Base-by-base conservation (phyloP, 2,329 filamentous ascomycete species). In the Xylariales sp. region DNA sequence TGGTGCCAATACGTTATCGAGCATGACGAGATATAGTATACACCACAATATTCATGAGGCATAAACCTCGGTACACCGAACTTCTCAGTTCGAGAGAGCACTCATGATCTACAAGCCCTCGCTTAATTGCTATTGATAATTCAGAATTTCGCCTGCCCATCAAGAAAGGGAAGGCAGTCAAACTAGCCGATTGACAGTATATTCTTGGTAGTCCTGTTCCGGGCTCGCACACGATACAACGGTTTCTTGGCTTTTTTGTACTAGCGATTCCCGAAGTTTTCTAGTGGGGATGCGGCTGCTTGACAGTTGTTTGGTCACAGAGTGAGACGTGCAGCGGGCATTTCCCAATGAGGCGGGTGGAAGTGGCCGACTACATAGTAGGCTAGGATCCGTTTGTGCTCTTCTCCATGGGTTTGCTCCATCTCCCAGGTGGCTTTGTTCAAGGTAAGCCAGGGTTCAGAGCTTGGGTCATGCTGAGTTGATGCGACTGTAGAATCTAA, bases 21-120 rank as follows among this genome's bases (percentile, higher is more conserved):
- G 35, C 35, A 38, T 38, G 14, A 38, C 22, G 22, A 22, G 22
- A 38, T 38, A 28, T 38, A 38, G 20, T 36, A 19, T 12, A 36
- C 20, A 36, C 33, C 15, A 36, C 35, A 22, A 27, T 27, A n/a
- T 14, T 18, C 20, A 24, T 24, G 35, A 19, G 28, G 15, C 35
- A 27, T 24, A 24, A 38, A 27, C 22, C 18, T 15, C 35, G n/a
- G 10, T 38, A 11, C 7, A 8, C 9, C 15, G 7, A 10, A 15
- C 8, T 31, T 31, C n/a, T 14, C 8, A 14, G 29, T 31, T 31
- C 29, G 16, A 15, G 8, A 31, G 7, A n/a, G n/a, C n/a, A n/a
- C n/a, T n/a, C n/a, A n/a, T n/a, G n/a, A n/a, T n/a, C n/a, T n/a
- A n/a, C n/a, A n/a, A n/a, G n/a, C n/a, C n/a, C n/a, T n/a, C n/a